Evolutionary conservation across 176 grass and related monocot genomes (phyloP).

Genomic region (Aegilops longissima): DNA sequence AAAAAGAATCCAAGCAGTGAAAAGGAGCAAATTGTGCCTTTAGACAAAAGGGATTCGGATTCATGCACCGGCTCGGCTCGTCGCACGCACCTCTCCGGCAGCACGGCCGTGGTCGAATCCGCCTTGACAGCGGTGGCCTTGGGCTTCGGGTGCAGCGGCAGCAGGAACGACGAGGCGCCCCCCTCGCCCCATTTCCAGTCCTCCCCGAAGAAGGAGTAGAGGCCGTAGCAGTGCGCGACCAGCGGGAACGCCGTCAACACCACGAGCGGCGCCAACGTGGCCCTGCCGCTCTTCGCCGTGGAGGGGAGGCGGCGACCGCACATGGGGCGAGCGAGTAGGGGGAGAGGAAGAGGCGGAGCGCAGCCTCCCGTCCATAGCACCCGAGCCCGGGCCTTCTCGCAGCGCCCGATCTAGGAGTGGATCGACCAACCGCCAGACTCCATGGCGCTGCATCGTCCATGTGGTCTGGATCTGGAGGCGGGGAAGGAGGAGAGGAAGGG

Average conservation of each 20-base stretch:
- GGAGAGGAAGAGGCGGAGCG: no score
- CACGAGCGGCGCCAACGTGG: slow-evolving; percentile 1
- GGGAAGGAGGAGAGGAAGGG: no score
- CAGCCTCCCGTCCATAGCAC: no score
- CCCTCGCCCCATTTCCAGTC: background rate
- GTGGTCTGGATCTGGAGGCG: no score
- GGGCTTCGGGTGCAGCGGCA: slow-evolving; percentile 49
- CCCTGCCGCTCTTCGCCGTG: no score
- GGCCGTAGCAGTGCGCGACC: slow-evolving; percentile 38
- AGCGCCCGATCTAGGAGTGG: no score
- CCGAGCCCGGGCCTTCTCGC: no score
- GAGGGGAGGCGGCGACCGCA: no score
- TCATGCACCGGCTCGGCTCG: no score
- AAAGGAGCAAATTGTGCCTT: background rate
- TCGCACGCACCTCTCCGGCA: slow-evolving; percentile 46
- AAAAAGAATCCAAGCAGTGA: background rate
- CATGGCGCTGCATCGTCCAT: no score
- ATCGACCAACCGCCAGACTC: no score
- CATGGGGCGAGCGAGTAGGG: no score
- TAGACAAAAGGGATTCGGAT: background rate
- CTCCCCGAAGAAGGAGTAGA: slow-evolving; percentile 25
- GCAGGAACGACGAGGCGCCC: slow-evolving; percentile 54
- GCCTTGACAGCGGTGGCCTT: background rate
- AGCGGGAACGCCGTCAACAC: slow-evolving; percentile 32
- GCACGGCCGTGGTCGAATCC: slow-evolving; percentile 41